These are phyloP conservation scores for Cladorrhinum samala DNA, from an alignment of 495 filamentous ascomycete species.

Conservation along the genomic window DNA sequence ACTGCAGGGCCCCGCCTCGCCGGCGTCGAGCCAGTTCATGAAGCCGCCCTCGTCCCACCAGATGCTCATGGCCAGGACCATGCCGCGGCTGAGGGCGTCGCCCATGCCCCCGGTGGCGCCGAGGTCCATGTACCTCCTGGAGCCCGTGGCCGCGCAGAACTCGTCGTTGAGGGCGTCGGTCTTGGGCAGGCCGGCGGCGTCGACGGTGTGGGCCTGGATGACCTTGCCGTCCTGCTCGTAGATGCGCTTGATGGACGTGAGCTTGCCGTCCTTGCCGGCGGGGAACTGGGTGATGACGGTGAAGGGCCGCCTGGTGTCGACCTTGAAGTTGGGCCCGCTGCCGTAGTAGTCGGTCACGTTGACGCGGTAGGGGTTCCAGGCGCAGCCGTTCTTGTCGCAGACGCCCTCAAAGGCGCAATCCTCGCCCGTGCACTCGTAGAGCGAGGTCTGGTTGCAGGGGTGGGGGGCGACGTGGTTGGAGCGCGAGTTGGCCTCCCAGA, in stretches of 20 bases:
- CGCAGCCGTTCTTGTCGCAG: slow-evolving; percentile 63
- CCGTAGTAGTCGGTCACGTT: slow-evolving; percentile 51
- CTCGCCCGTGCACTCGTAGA: slow-evolving; percentile 45
- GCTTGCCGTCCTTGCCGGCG: slow-evolving; percentile 43
- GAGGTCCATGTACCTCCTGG: slow-evolving; percentile 41
- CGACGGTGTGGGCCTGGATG: slow-evolving; percentile 21
- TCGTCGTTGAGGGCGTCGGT: slow-evolving; percentile 47
- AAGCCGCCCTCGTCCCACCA: slow-evolving; percentile 55
- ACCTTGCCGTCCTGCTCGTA: slow-evolving; percentile 56
- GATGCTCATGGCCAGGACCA: slow-evolving; percentile 57
- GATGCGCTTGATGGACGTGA: slow-evolving; percentile 52
- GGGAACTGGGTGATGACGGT: slow-evolving; percentile 68
- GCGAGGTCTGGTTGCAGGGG: slow-evolving; percentile 44
- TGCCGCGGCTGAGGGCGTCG: slow-evolving; percentile 50
- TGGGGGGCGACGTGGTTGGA: slow-evolving; percentile 54
- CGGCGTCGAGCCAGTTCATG: slow-evolving; percentile 62
- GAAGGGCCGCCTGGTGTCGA: slow-evolving; percentile 40
- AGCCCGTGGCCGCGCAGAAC: slow-evolving; percentile 56
- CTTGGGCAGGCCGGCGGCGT: slow-evolving; percentile 9
- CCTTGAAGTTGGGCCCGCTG: slow-evolving; percentile 17
- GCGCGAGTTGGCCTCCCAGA: slow-evolving; percentile 58
- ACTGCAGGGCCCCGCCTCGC: slow-evolving; percentile 54
- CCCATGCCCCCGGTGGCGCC: slow-evolving; percentile 56
- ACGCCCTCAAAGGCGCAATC: slow-evolving; percentile 47
- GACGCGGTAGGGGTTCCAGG: slow-evolving; percentile 59